Base-by-base conservation (phyloP, 441 rosid genomes). In the Erysimum cheiri region DNA sequence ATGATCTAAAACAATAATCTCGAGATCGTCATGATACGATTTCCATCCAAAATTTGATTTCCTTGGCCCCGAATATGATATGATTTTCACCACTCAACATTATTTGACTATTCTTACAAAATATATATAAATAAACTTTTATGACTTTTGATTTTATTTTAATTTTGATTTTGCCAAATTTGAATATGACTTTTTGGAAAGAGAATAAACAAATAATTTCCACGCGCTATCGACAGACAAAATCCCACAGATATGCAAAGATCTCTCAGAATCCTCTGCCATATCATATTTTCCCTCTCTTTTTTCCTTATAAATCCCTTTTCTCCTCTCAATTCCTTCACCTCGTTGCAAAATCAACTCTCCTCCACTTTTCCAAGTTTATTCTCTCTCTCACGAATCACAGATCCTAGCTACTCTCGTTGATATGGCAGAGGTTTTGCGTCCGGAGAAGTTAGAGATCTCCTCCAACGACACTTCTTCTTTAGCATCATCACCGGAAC, bases 231-330 rank as follows among this genome's bases (percentile, higher is more conserved):
- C 50, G 77, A 73, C 77, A 73, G 31, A 24, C 40, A 73, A 73
- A 73, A 73, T 59, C 77, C 62, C 77, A 66, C 67, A 73, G 67
- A 73, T 73, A 32, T 59, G 77, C 67, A 73, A 66, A 73, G 77
- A 73, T 73, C 64, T 66, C 56, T 49, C 22, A 66, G 56, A 50
- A 73, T 66, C 67, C 67, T 66, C 61, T 73, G n/a, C 62, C 29
- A 71, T 41, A 61, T 71, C 69, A 71, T 55, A 31, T 71, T 48
- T 73, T 73, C 54, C 60, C 67, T 41, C 67, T 57, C 71, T 41
- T 53, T 69, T 48, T 57, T 1, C 61, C 52, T 65, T 57, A 72
- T 73, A 65, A 58, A 56, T 36, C 57, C 48, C 24, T 33, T 5
- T 13, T 54, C 59, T 49, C 64, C 67, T 15, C 67, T 39, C 43